Base-by-base conservation (phyloP, 805 yeast species). In the Torulaspora indica region DNA sequence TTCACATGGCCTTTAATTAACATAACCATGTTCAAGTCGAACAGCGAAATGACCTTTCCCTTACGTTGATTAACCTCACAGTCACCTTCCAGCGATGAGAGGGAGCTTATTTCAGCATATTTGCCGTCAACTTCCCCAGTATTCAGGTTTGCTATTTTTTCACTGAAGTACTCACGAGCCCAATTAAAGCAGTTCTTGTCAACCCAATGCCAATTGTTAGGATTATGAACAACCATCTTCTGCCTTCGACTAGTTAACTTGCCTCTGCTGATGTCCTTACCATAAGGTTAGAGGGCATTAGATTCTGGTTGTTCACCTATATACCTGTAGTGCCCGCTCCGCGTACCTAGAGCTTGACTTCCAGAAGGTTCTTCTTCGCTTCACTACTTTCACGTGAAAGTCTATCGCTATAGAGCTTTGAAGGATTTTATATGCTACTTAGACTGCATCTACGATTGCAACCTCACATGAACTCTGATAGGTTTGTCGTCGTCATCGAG, bases 151-250 rank as follows among this genome's bases (percentile, higher is more conserved):
- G 72, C 71, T 41, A 89, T 69, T 35, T 79, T 75, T 37, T 77
- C 75, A 24, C 68, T 66, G 64, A 93, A 86, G 65, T 91, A 91
- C 32, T 76, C 73, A 49, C 79, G 79, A 9, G 96, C 76, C 98
- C 98, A 93, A 45, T 78, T 82, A 45, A 91, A 76, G 70, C 98
- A 93, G 73, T 93, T 93, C 67, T 91, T 91, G 69, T 91, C 97
- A 51, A 90, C 97, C 98, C 98, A 93, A 74, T 93, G 98, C 98
- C 98, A 91, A 71, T 91, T 91, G 68, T 93, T 93, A 31, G 98
- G 98, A 75, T 91, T 93, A 69, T 88, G 84, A 25, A 93, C 90
- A 32, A 86, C 97, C 97, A 91, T 91, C 30, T 53, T 51, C 44
- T 8, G 8, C 17, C 8, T 4, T 14, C 37, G 30, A 35, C 12